These are phyloP conservation scores for Lycium barbarum DNA, from an alignment of 257 asterid genomes.

Conservation along the genomic window DNA sequence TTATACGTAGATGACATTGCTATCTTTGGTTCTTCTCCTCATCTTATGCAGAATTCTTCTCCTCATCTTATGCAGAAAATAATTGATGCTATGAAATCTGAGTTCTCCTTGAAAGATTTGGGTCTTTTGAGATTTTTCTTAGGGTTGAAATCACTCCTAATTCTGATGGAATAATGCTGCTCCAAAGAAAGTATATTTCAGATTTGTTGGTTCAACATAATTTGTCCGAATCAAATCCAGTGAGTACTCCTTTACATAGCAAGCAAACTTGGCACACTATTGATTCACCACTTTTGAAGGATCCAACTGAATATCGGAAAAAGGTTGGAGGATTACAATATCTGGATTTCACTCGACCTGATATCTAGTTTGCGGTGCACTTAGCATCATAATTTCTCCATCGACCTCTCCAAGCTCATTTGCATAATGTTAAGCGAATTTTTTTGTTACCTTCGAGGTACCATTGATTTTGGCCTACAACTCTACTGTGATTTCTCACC, in stretches of 20 bases:
- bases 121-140: neutral
- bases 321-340: neutral
- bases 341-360: neutral
- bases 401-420: neutral
- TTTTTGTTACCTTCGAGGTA: neutral
- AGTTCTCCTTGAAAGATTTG: neutral
- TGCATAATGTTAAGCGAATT: no score
- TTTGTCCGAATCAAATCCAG: neutral
- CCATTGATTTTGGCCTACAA: neutral
- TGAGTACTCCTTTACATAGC: neutral
- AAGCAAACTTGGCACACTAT: neutral
- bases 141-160: neutral
- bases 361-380: neutral
- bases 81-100: no score
- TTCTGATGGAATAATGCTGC: neutral
- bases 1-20: neutral
- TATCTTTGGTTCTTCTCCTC: no score
- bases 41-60: no score
- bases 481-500: neutral
- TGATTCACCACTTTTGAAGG: neutral
- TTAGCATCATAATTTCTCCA: neutral
- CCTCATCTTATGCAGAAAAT: neutral
- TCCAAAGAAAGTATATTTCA: neutral
- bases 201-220: neutral
- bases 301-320: neutral